Percentiles rank a stretch among this genome's conserved stretches.
Conservation (phyloP, 192 early-diverging fungal genomes). For the Allomyces macrogynus region DNA sequence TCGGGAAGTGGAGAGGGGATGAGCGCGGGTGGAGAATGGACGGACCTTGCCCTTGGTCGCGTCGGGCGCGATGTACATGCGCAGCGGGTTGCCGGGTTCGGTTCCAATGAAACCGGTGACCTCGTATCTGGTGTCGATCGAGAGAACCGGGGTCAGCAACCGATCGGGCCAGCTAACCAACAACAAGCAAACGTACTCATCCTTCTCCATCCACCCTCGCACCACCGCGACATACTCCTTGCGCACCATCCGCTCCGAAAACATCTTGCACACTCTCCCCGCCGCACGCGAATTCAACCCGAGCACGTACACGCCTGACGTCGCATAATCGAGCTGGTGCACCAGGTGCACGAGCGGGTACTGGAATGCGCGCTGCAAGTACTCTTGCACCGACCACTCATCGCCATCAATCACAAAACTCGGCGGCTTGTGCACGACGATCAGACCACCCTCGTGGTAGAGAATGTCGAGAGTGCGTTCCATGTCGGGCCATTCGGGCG, state of each 20-base stretch:
- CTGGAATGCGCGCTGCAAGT: constrained; percentile 4
- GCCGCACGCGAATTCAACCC: constrained; percentile 9
- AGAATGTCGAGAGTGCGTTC: neutral
- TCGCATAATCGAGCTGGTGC: constrained; percentile 21
- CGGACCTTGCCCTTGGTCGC: too few relatives aligned
- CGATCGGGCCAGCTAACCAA: too few relatives aligned
- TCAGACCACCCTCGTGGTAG: neutral
- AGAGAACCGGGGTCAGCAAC: too few relatives aligned
- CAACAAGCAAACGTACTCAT: constrained; percentile 4
- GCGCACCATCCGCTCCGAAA: constrained; percentile 5
- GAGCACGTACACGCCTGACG: constrained; percentile 17
- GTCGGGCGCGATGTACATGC: too few relatives aligned
- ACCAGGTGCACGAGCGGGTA: constrained; percentile 12
- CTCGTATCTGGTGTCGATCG: too few relatives aligned
- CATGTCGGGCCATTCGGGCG: neutral
- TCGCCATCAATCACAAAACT: neutral
- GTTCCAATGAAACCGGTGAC: too few relatives aligned
- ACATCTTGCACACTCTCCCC: constrained; percentile 9
- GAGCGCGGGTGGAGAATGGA: too few relatives aligned
- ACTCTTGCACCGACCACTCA: constrained; percentile 1
- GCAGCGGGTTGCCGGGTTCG: too few relatives aligned
- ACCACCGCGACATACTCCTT: constrained; percentile 19
- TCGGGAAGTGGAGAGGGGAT: too few relatives aligned
- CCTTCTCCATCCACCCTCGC: constrained; percentile 9
- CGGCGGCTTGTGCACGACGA: neutral